phyloP scores from a whole-genome alignment of 169 alveolate species.

The Sarcocystis neurona region DNA sequence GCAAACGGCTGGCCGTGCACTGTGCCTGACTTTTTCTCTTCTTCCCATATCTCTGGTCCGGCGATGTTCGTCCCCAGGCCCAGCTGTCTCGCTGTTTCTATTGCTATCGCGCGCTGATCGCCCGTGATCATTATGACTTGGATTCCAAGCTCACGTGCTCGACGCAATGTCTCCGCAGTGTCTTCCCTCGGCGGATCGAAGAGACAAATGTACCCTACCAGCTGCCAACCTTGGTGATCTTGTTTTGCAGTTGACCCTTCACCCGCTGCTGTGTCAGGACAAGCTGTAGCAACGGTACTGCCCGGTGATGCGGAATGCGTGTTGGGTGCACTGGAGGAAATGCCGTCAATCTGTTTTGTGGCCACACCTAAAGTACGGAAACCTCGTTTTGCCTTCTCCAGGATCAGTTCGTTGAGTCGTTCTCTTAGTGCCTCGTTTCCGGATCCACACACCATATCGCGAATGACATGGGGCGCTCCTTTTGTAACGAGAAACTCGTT shows the following conservation, averaged over 20 bases:
- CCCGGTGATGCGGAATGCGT: background rate
- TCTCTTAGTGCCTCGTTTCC: constrained; percentile 45
- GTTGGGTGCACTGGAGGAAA: background rate
- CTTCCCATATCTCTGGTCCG: constrained; percentile 67
- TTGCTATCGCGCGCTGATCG: constrained; percentile 79
- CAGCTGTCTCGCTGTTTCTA: constrained; percentile 77
- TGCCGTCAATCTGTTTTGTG: background rate
- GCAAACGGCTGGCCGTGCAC: constrained; percentile 54
- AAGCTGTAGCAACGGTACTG: constrained; percentile 47
- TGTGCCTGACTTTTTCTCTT: constrained; percentile 34
- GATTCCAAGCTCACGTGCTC: constrained; percentile 76
- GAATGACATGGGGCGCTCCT: constrained; percentile 74
- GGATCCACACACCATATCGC: constrained; percentile 66
- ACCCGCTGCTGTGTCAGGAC: too few species aligned
- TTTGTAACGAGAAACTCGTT: constrained; percentile 56
- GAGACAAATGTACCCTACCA: constrained; percentile 67
- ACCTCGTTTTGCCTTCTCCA: constrained; percentile 59
- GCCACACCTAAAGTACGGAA: constrained; percentile 68
- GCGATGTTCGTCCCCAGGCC: constrained; percentile 71
- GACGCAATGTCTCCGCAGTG: constrained; percentile 74
- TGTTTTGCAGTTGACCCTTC: constrained; percentile 38
- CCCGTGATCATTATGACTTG: constrained; percentile 91
- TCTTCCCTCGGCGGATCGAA: constrained; percentile 75
- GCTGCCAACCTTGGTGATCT: constrained; percentile 57
- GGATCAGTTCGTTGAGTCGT: constrained; percentile 56